Percentiles rank a stretch among this genome's conserved stretches.
Evolutionary conservation across 129 eudicot genomes (phyloP).

Genomic region (Artemisia annua): DNA sequence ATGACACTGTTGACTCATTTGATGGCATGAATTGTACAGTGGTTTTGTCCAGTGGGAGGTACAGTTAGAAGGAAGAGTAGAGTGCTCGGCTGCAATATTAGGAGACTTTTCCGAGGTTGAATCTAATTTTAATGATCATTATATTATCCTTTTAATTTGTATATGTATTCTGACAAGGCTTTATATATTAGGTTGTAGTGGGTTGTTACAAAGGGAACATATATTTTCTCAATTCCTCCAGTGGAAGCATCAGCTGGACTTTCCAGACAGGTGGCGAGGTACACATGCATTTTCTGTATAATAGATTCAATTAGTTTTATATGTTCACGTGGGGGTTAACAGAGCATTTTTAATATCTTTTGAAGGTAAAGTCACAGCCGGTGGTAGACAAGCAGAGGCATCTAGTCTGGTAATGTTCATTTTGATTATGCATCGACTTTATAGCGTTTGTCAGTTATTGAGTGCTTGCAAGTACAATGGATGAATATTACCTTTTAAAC

Average conservation of each 20-base stretch:
- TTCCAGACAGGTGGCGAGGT: constrained; percentile 74
- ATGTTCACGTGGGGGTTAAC: too few relatives aligned
- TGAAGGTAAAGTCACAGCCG: constrained; percentile 74
- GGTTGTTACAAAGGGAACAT: constrained; percentile 92
- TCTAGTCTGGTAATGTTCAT: constrained; percentile 67
- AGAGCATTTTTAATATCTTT: too few relatives aligned
- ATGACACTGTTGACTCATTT: constrained; percentile 9
- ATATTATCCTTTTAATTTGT: background rate
- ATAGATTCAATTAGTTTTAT: too few relatives aligned
- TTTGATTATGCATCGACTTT: constrained; percentile 4
- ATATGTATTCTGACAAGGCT: background rate
- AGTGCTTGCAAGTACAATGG: background rate
- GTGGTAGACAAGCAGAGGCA: constrained; percentile 69
- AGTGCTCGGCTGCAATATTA: constrained; percentile 77
- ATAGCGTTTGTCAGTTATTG: background rate
- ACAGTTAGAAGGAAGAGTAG: constrained; percentile 72
- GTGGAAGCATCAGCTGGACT: constrained; percentile 72
- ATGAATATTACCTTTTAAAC: background rate
- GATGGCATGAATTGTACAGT: constrained; percentile 33
- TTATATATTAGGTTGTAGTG: constrained; percentile 56
- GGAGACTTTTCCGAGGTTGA: constrained; percentile 77
- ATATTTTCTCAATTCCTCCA: constrained; percentile 64
- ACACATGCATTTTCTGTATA: too few relatives aligned
- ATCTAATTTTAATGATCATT: constrained; percentile 2
- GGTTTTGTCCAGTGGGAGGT: constrained; percentile 77